Evolutionary conservation across 1,284 basidiomycete species (phyloP).

Genomic region (Irpex rosettiformis): DNA sequence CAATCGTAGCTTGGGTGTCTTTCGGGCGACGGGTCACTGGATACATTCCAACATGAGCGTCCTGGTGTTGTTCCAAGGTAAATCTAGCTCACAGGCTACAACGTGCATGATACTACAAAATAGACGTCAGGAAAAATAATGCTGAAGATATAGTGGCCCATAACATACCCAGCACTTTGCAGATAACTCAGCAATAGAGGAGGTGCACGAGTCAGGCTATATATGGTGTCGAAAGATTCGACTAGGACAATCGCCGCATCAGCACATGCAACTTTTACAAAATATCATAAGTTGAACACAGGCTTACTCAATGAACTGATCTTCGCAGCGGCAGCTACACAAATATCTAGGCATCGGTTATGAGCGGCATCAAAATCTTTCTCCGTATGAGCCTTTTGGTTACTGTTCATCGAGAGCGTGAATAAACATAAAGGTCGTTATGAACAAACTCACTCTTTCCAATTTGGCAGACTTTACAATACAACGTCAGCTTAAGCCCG

Average conservation of each 20-base stretch:
- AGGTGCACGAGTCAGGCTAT: constrained; percentile 59
- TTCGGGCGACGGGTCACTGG: constrained; percentile 67
- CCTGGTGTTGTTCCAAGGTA: not conserved
- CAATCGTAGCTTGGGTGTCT: constrained; percentile 63
- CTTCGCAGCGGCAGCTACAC: constrained; percentile 73
- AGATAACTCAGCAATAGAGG: constrained; percentile 75
- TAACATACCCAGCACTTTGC: constrained; percentile 68
- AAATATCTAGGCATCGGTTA: constrained; percentile 71
- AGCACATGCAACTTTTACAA: not conserved
- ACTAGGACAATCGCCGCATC: constrained; percentile 34
- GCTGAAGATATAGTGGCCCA: not conserved
- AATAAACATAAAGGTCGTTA: too few relatives aligned
- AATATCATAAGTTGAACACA: not conserved
- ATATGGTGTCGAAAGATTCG: constrained; percentile 56
- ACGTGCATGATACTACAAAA: constrained; percentile 75
- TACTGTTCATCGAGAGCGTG: constrained; percentile 7
- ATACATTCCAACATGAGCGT: constrained; percentile 13
- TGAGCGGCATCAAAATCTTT: constrained; percentile 29
- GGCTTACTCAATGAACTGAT: constrained; percentile 64
- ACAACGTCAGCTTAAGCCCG: not conserved
- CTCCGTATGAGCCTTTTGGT: constrained; percentile 5
- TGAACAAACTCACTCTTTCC: constrained; percentile 56
- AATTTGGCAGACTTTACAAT: constrained; percentile 57
- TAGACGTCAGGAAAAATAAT: constrained; percentile 11
- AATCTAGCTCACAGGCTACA: constrained; percentile 53